Base-by-base conservation (phyloP, 257 asterid species). In the Osmanthus fragrans region DNA sequence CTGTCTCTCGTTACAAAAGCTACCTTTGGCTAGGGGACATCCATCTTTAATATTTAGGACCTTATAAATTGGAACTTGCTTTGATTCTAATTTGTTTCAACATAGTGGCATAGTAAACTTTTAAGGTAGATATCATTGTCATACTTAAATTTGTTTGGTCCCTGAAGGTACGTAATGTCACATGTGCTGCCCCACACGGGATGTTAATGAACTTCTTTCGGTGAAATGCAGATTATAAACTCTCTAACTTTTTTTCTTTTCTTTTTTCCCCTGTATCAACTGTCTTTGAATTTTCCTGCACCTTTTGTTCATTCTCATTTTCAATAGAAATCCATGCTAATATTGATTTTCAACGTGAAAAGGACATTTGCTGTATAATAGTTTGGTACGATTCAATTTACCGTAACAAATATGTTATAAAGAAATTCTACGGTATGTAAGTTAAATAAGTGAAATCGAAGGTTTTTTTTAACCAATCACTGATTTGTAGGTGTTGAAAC, bases 131-230 rank as follows among this genome's bases (percentile, higher is more conserved):
- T 42, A 15, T 63, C 11, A 63, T 21, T 23, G 13, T 29, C 75
- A 42, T n/a, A 56, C 3, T 80, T 37, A n/a, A 75, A 84, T 3
- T 76, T 77, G 42, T 16, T 60, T 15, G 54, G 60, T 63, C 69
- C 69, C 69, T 25, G 10, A 9, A 63, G 40, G 77, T 75, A 70
- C 34, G 27, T 79, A 42, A 70, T 13, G 56, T 67, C 90, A 88
- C 90, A 84, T 88, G 89, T 71, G 63, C 73, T 58, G 79, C 71
- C 58, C 84, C 49, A 51, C 90, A 88, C 88, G 89, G 85, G 92
- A 86, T 76, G 30, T 45, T 42, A 81, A 80, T 84, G 90, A 84
- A 54, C 45, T 49, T 30, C 51, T 76, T 76, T 58, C 74, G 71
- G 70, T 77, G 33, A 1, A 30, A 7, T 9, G 69, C 32, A 63